Evolutionary conservation across 2,329 filamentous ascomycete genomes (phyloP).

Genomic region (Ophiostoma sp.): DNA sequence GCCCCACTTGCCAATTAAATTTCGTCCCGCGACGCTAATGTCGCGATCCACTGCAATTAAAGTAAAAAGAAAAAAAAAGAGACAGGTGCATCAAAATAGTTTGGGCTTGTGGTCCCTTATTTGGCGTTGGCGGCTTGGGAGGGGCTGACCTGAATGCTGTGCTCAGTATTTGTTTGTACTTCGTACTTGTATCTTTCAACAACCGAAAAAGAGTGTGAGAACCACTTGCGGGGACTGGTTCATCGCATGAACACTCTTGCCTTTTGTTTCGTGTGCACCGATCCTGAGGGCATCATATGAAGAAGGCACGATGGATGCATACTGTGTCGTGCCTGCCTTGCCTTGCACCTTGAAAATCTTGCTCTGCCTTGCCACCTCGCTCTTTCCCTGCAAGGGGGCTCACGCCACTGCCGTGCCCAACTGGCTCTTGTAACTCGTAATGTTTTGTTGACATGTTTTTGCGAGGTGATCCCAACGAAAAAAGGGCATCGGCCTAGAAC

Average conservation of each 20-base stretch:
- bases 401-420: conserved; percentile 6
- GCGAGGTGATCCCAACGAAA: background rate
- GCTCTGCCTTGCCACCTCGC: background rate
- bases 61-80: conserved; percentile 9
- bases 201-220: background rate
- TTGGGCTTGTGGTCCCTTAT: conserved; percentile 8
- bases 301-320: background rate
- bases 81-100: conserved; percentile 14
- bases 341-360: background rate
- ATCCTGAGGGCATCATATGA: background rate
- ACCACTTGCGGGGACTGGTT: background rate
- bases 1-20: conserved; percentile 30
- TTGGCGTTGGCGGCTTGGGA: conserved; percentile 3
- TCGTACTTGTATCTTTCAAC: background rate
- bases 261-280: conserved; percentile 9
- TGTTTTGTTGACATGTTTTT: conserved; percentile 6
- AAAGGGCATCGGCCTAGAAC: conserved; percentile 3
- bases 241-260: background rate
- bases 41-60: conserved; percentile 32
- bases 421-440: background rate
- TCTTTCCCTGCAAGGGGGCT: background rate
- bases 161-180: background rate
- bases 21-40: conserved; percentile 31
- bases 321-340: background rate
- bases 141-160: background rate